phyloP scores from a whole-genome alignment of 805 yeast species.

The Ogataea pini region DNA sequence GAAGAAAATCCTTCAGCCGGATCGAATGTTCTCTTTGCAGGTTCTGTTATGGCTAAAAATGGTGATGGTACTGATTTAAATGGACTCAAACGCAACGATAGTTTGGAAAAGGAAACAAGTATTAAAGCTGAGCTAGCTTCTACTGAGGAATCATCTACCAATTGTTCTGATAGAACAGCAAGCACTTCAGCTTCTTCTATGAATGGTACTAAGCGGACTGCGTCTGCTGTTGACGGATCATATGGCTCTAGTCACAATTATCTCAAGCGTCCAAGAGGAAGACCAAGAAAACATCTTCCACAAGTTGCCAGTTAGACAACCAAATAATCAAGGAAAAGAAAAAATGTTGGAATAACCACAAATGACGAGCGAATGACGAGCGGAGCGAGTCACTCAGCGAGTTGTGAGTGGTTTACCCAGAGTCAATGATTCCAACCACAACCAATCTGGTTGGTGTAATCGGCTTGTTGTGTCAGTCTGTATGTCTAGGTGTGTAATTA shows the following conservation, averaged over 20 bases:
- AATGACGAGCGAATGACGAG: too few species aligned
- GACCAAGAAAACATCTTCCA: slow-evolving; percentile 27
- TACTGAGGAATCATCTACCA: slow-evolving; percentile 2
- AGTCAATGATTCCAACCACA: too few species aligned
- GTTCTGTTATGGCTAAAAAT: slow-evolving; percentile 2
- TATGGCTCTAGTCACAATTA: slow-evolving; percentile 16
- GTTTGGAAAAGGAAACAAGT: slow-evolving; percentile 1
- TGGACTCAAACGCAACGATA: slow-evolving; percentile 2
- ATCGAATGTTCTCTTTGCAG: slow-evolving; percentile 7
- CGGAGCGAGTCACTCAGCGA: too few species aligned
- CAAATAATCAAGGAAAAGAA: neutral
- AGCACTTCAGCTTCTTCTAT: neutral
- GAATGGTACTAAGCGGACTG: slow-evolving; percentile 11
- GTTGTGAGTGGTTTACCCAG: too few species aligned
- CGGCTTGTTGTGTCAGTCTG: neutral
- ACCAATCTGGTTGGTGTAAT: too few species aligned
- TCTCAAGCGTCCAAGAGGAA: slow-evolving; percentile 30
- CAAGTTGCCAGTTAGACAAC: slow-evolving; percentile 4
- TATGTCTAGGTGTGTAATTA: slow-evolving; percentile 2
- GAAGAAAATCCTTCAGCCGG: slow-evolving; percentile 13
- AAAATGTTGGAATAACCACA: neutral
- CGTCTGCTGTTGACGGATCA: slow-evolving; percentile 10
- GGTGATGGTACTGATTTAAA: slow-evolving; percentile 1
- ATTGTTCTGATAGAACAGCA: slow-evolving; percentile 8
- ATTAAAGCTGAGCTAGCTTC: slow-evolving; percentile 7